phyloP scores from a whole-genome alignment of 176 grass and related monocot species.

The Triticum turgidum region DNA sequence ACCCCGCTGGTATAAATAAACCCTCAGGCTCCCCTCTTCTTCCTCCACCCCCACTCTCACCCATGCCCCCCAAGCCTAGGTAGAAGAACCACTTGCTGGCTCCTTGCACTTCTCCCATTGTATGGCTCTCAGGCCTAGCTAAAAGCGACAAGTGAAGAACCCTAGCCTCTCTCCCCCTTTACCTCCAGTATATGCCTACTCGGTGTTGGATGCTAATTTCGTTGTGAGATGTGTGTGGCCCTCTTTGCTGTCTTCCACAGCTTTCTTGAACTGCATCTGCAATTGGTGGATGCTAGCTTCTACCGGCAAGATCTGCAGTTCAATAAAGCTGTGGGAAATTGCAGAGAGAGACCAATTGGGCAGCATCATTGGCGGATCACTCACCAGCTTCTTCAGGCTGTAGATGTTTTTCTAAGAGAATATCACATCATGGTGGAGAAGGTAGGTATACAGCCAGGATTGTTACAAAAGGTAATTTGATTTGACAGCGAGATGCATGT shows the following conservation, averaged over 20 bases:
- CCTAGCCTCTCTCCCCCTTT: background rate
- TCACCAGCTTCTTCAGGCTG: background rate
- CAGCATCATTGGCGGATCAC: background rate
- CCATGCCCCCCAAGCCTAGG: background rate
- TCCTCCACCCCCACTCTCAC: constrained; percentile 10
- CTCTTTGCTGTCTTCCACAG: constrained; percentile 99
- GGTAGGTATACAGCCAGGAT: background rate
- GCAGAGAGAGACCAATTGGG: constrained; percentile 54
- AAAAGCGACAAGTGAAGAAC: background rate
- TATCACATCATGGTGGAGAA: background rate
- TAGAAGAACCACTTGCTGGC: background rate
- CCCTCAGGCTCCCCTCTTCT: constrained; percentile 25
- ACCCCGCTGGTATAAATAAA: constrained; percentile 57
- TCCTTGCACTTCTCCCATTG: background rate
- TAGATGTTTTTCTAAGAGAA: background rate
- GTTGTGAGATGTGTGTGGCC: constrained; percentile 32
- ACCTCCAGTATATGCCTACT: background rate
- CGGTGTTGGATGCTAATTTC: background rate
- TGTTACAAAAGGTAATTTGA: background rate
- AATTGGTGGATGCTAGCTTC: constrained; percentile 17
- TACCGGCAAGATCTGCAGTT: constrained; percentile 44
- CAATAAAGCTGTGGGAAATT: constrained; percentile 99
- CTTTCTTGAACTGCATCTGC: constrained; percentile 99
- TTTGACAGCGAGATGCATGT: background rate
- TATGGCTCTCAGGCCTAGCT: background rate